Base-by-base conservation (phyloP, 2,329 filamentous ascomycete species). In the Conoideocrella luteorostrata region DNA sequence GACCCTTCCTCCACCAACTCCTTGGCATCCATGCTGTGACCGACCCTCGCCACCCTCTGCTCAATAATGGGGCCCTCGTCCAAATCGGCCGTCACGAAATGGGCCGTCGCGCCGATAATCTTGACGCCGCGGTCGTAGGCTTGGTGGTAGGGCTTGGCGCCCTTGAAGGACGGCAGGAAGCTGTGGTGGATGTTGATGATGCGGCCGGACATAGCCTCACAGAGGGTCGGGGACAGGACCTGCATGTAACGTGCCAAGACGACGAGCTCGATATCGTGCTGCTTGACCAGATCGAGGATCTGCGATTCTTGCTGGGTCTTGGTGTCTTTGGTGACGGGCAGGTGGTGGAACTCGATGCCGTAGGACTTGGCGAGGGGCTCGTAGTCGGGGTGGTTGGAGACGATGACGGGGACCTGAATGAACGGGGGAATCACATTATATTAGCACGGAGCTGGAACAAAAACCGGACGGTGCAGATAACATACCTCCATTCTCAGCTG, bases 101-200 rank as follows among this genome's bases (percentile, higher is more conserved):
- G 87, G 5, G 87, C 87, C 2, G 86, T 89, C 20, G 87, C 87
- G 47, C 87, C 87, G 45, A 90, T 89, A 54, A 93, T 91, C 76
- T 93, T 93, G 52, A 93, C 87, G 47, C 87, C 87, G 22, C 86
- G 78, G 50, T 91, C 86, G 60, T 86, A 90, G 7, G 87, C 87
- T 71, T 93, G 87, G 65, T 91, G 87, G 66, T 93, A 93, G 3
- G 87, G 87, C 67, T 88, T 88, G 23, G 87, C 87, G 48, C 87
- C 87, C 74, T 93, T 93, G 78, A 93, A 93, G 9, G 77, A 83
- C 0, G 87, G 87, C 73, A 93, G 64, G 77, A 93, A 93, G 53
- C 78, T 84, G 69, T 93, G 87, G 69, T 93, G 87, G 65, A 93
- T 91, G 69, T 93, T 93, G 82, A 93, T 91, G 68, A 93, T 93